phyloP scores from a whole-genome alignment of 352 stramenopile genomes.

The Salisapilia sapeloensis region DNA sequence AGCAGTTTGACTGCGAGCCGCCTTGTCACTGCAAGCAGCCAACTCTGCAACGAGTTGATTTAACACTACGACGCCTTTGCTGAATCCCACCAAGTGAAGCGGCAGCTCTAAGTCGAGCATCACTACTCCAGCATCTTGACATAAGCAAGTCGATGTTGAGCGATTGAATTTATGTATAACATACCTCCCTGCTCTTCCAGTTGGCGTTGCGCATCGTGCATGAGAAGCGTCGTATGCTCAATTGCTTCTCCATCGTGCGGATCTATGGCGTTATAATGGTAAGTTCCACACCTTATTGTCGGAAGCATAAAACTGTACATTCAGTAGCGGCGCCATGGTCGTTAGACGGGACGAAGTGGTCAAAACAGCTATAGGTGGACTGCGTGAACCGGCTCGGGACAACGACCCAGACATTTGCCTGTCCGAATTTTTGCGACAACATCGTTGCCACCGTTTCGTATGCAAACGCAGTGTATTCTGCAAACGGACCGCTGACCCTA shows the following conservation, averaged over 20 bases:
- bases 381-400: conserved; percentile 19
- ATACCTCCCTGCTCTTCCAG: conserved; percentile 13
- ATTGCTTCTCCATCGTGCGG: conserved; percentile 10
- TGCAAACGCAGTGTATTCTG: conserved; percentile 27
- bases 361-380: conserved; percentile 36
- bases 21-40: conserved; percentile 9
- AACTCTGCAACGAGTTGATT: conserved; percentile 59
- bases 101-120: conserved; percentile 12
- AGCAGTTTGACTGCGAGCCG: conserved; percentile 5
- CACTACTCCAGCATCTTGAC: no score
- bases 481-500: conserved; percentile 13
- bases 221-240: conserved; percentile 19
- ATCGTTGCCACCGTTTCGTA: conserved; percentile 27
- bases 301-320: conserved; percentile 9
- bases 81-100: conserved; percentile 49
- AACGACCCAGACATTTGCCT: conserved; percentile 43
- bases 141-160: no score
- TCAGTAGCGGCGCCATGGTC: conserved; percentile 24
- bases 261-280: conserved; percentile 6
- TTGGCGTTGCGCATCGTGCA: conserved; percentile 12
- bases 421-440: conserved; percentile 32
- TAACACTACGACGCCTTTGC: conserved; percentile 43
- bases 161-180: no score
- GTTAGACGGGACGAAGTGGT: conserved; percentile 40
- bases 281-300: conserved; percentile 2